These are phyloP conservation scores for Scheffersomyces lignosus DNA, from an alignment of 805 yeast genomes.

Conservation along the genomic window DNA sequence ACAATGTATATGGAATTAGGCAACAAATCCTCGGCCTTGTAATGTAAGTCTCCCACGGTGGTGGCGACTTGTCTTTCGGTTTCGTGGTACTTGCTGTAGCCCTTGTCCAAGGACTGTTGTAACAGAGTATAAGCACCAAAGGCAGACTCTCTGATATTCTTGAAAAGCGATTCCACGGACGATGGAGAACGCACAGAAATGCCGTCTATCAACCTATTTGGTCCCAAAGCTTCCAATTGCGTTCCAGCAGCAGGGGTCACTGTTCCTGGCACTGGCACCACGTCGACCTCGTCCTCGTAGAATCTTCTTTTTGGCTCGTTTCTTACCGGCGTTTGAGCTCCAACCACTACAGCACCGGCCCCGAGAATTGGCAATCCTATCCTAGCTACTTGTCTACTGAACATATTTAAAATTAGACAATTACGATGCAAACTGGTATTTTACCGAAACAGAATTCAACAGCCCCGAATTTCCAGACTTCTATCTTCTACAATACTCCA, in stretches of 20 bases:
- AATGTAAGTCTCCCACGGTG: conserved; percentile 64
- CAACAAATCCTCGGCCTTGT: conserved; percentile 63
- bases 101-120: conserved; percentile 41
- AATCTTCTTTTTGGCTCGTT: conserved; percentile 38
- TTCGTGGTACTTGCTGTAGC: conserved; percentile 50
- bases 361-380: conserved; percentile 5
- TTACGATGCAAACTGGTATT: too few relatives aligned
- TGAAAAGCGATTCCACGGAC: conserved; percentile 49
- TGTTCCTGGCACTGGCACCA: conserved; percentile 53
- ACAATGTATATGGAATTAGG: conserved; percentile 71
- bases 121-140: conserved; percentile 26
- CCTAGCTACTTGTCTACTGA: conserved; percentile 4
- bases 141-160: conserved; percentile 46
- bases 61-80: conserved; percentile 64
- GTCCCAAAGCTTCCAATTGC: conserved; percentile 45
- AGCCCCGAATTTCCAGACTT: too few relatives aligned
- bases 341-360: too few relatives aligned
- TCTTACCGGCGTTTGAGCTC: background rate
- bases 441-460: too few relatives aligned
- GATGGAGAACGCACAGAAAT: conserved; percentile 54
- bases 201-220: conserved; percentile 53
- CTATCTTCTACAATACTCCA: too few relatives aligned
- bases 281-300: conserved; percentile 49
- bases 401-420: conserved; percentile 1
- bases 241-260: conserved; percentile 42